Percentiles rank a stretch among this genome's conserved stretches.
Conservation (phyloP, 2,329 filamentous ascomycete species). For the Aspergillus sp. region DNA sequence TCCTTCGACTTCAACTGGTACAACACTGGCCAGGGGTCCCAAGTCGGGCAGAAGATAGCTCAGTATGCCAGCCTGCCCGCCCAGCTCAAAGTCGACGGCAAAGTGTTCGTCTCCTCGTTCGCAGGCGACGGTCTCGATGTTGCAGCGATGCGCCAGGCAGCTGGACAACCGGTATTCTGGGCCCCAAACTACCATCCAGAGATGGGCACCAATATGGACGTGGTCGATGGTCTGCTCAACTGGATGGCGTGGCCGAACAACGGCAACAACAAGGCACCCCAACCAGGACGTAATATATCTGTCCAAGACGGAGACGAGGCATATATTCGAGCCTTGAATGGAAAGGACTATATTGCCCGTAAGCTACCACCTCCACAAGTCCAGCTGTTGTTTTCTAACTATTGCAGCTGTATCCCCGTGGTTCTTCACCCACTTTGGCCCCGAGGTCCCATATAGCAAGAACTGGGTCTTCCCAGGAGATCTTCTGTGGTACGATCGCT, state of each 20-base stretch:
- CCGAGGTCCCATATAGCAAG: constrained; percentile 49
- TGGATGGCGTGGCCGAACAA: constrained; percentile 48
- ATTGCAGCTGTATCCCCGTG: constrained; percentile 45
- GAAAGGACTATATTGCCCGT: constrained; percentile 53
- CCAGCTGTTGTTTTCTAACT: neutral
- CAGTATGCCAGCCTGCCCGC: constrained; percentile 46
- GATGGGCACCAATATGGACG: constrained; percentile 33
- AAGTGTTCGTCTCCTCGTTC: constrained; percentile 57
- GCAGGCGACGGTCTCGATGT: constrained; percentile 50
- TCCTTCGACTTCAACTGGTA: constrained; percentile 59
- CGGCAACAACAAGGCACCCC: constrained; percentile 52
- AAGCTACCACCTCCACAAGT: constrained; percentile 34
- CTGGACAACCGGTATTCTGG: constrained; percentile 48
- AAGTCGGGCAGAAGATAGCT: constrained; percentile 48
- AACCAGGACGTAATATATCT: constrained; percentile 36
- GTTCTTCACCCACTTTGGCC: constrained; percentile 54
- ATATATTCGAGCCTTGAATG: constrained; percentile 35
- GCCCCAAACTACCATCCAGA: constrained; percentile 53
- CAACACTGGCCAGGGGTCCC: constrained; percentile 34
- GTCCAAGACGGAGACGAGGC: constrained; percentile 41
- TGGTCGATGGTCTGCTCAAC: constrained; percentile 43
- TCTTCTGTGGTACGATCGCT: constrained; percentile 45
- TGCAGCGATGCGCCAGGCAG: constrained; percentile 41
- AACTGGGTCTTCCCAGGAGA: constrained; percentile 53
- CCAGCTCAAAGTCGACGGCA: constrained; percentile 52